Evolutionary conservation across 2,329 filamentous ascomycete species (phyloP), one percentile per base, ranked within the genome.

Genomic region (Ceratocystis cacaofunesta): DNA sequence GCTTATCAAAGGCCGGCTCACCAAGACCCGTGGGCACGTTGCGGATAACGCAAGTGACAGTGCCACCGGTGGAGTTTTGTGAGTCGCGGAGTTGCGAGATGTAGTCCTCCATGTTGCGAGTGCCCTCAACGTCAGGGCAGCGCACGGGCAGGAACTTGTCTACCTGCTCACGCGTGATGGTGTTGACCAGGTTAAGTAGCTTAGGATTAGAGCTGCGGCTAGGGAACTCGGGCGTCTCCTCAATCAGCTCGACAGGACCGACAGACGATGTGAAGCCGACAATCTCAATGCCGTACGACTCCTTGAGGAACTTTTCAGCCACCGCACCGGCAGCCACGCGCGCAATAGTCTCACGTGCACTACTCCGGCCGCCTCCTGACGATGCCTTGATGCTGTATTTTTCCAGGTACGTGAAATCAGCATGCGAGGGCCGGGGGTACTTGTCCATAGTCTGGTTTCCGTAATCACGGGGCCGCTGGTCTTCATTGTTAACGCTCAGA

Each of bases 351-450:
- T 97, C 92, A 69, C 92, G 82, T n/a, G 94, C 94, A 74, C 87
- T 92, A 74, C 88, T 92, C 68, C 94, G 83, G 64, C 94, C 92
- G 70, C 94, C 92, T 67, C 94, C 92, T 68, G 86, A 91, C 74
- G 85, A 89, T 46, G 94, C 91, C 79, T 95, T 95, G 70, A 95
- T 86, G 66, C 92, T 92, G 75, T 99, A 99, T 78, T 97, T 97
- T 76, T 96, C 89, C 68, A 96, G 81, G 78, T 97, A 97, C 68
- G 94, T 97, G 84, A 88, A 96, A 77, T 97, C 92, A 68, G 94
- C 92, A 77, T 97, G 94, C 74, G 86, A 90, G 44, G 92, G 94
- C 63, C 94, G 84, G 3, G 94, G 94, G 81, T 88, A 97, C 68
- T 85, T 78, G 76, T 97, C 90, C 84, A 96, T 96, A 36, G 92